Evolutionary conservation across 164 flowering plant genomes (phyloP), one percentile per base, ranked within the genome.

Genomic region (Akebia trifoliata): DNA sequence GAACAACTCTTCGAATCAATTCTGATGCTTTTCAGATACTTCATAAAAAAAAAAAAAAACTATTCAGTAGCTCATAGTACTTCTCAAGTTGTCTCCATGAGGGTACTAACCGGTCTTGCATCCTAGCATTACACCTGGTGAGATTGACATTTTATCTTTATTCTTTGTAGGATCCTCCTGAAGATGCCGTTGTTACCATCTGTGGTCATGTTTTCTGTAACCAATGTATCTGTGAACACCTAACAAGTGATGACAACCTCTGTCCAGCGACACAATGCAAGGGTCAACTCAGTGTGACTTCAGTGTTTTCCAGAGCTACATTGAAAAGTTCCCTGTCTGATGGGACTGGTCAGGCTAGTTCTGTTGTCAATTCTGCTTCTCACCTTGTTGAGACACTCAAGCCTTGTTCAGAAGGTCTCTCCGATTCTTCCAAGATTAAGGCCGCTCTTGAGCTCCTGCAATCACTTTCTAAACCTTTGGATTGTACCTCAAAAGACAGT

Each of bases 191-290:
- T 55, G 90, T 91, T 50, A 69, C 95, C 1, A 55, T 67, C 28
- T 91, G 97, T 69, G 86, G 88, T 49, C 97, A 91, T 71, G 88
- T 88, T 37, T 91, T 84, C 69, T 91, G 97, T 74, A 83, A 84
- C 53, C 95, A 88, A 61, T 91, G 97, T 69, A 78, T 91, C 44
- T 74, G 68, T 67, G 92, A 91, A 52, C 87, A 74, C 66, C 79
- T 91, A 53, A 68, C 78, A 37, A 81, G 88, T 24, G 96, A 88
- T 71, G 92, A 84, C 36, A 73, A 60, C n/a, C 72, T 78, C 51
- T 91, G 97, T 63, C 96, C 97, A 2, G 46, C 65, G 8, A 38
- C 72, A 32, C 75, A 69, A n/a, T 91, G 97, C 83, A 81, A 81
- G 78, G 64, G 38, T 59, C 76, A 60, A 37, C 83, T 91, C n/a